Evolutionary conservation across 441 rosid genomes (phyloP).

Genomic region (Melianthus villosus): DNA sequence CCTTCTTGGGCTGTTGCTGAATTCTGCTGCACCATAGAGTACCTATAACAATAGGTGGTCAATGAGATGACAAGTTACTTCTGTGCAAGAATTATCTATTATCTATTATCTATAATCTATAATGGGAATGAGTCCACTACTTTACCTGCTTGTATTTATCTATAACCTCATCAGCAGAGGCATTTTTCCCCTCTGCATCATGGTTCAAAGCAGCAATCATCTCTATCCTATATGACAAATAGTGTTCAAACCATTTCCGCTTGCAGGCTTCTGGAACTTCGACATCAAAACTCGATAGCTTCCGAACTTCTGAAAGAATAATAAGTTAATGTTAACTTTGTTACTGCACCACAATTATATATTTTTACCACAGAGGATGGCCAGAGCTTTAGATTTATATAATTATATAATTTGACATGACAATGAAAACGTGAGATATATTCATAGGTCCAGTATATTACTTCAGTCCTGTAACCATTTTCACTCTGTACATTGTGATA

Average conservation of each 20-base stretch:
- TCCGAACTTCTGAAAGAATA: conserved; percentile 26
- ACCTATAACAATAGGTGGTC: conserved; percentile 15
- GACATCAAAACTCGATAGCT: conserved; percentile 29
- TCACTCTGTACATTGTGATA: no score
- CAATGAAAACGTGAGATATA: no score
- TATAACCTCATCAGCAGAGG: conserved; percentile 14
- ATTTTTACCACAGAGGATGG: no score
- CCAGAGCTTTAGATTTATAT: no score
- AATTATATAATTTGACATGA: no score
- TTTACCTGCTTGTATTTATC: conserved; percentile 37
- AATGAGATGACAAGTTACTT: not conserved
- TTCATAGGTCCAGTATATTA: no score
- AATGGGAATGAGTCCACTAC: not conserved
- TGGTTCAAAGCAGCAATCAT: conserved; percentile 17
- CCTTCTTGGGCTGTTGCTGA: conserved; percentile 23
- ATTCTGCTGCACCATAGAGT: conserved; percentile 35
- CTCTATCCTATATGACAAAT: conserved; percentile 26
- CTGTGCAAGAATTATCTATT: not conserved
- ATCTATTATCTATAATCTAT: not conserved
- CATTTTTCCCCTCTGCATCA: conserved; percentile 1
- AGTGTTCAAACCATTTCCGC: conserved; percentile 20
- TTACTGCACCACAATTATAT: not conserved
- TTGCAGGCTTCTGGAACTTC: conserved; percentile 11
- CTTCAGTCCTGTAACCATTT: no score
- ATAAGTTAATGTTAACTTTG: not conserved